These are phyloP conservation scores for Xylaria sp. DNA, from an alignment of 2,329 filamentous ascomycete species.

Conservation along the genomic window DNA sequence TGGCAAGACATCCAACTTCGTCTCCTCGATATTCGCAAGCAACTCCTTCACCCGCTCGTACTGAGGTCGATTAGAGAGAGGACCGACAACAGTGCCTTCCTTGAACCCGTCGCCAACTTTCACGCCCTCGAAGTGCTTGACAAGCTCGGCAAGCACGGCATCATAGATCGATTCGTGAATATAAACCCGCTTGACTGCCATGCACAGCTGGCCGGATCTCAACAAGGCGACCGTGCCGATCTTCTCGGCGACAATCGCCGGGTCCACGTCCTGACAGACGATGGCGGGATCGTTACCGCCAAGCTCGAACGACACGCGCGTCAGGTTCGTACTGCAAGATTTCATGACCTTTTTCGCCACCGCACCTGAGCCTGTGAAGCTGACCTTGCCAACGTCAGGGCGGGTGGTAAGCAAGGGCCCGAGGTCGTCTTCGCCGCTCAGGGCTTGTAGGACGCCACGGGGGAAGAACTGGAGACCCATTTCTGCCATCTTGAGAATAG, in stretches of 20 bases:
- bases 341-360: constrained; percentile 71
- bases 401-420: constrained; percentile 69
- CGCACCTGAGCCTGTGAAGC: constrained; percentile 69
- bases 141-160: constrained; percentile 57
- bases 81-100: constrained; percentile 33
- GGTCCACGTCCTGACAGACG: constrained; percentile 66
- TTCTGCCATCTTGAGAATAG: constrained; percentile 67
- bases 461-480: constrained; percentile 67
- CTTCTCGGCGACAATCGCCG: constrained; percentile 16
- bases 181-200: constrained; percentile 64
- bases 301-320: constrained; percentile 69
- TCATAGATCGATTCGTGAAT: constrained; percentile 63
- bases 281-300: constrained; percentile 72
- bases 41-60: constrained; percentile 44
- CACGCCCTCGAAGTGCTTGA: constrained; percentile 43
- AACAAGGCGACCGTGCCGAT: constrained; percentile 54
- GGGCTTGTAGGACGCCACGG: constrained; percentile 69
- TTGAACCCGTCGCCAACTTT: constrained; percentile 29
- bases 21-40: constrained; percentile 40
- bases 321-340: constrained; percentile 65
- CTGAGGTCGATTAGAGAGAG: constrained; percentile 42
- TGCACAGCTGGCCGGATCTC: constrained; percentile 64
- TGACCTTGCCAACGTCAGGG: constrained; percentile 69
- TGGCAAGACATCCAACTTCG: constrained; percentile 35
- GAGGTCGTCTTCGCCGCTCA: constrained; percentile 69